Conservation (phyloP, 2,329 filamentous ascomycete genomes). For the Cordyceps cateniannulata region DNA sequence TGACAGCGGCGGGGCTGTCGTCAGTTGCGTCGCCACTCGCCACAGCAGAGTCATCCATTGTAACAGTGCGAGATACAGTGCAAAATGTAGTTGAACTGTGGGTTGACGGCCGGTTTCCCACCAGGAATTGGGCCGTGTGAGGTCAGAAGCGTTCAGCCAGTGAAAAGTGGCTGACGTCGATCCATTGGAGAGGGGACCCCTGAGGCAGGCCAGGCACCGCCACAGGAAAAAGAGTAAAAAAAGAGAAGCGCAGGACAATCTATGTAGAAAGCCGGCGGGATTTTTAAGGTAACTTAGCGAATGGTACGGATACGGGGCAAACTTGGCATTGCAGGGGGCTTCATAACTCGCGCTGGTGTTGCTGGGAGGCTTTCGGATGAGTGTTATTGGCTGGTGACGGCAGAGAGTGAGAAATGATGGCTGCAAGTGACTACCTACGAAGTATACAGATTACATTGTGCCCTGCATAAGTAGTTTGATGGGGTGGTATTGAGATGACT, state of each 20-base stretch:
- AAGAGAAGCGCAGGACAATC: not conserved
- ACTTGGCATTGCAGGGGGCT: not conserved
- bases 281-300: not conserved
- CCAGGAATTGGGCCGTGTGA: not conserved
- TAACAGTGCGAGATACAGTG: not conserved
- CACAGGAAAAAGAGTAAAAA: not conserved
- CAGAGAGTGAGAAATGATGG: not conserved
- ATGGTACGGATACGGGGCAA: not conserved
- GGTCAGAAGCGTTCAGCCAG: not conserved
- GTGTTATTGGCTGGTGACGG: not conserved
- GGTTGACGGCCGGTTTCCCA: not conserved
- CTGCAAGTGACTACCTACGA: not conserved
- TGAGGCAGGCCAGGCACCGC: conserved; percentile 1
- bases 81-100: not conserved
- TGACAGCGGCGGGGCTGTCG: conserved; percentile 7
- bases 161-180: conserved; percentile 5
- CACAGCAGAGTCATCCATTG: not conserved
- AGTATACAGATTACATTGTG: no score
- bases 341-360: not conserved
- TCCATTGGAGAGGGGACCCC: not conserved
- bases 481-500: not conserved
- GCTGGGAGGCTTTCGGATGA: not conserved
- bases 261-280: not conserved
- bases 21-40: not conserved
- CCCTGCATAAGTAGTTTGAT: not conserved